Conservation (phyloP, 495 filamentous ascomycete species). For the Penicillium desertorum region DNA sequence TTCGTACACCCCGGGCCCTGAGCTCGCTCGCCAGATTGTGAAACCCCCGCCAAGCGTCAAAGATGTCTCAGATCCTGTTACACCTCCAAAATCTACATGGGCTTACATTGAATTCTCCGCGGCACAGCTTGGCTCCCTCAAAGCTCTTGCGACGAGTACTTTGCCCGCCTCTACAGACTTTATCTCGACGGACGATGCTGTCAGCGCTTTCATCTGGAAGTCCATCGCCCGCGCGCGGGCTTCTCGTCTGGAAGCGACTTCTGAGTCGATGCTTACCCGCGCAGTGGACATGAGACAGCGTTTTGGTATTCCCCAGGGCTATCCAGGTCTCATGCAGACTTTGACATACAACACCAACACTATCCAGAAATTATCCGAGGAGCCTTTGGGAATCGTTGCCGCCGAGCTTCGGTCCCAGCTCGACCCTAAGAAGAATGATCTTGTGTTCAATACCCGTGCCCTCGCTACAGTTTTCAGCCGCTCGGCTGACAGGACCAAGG, state of each 20-base stretch:
- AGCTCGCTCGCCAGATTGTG: conserved; percentile 36
- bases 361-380: conserved; percentile 30
- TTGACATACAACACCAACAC: conserved; percentile 38
- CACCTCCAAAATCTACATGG: conserved; percentile 38
- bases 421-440: conserved; percentile 35
- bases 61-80: conserved; percentile 10
- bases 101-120: conserved; percentile 41
- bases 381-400: conserved; percentile 41
- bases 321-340: conserved; percentile 48
- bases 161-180: conserved; percentile 20
- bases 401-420: conserved; percentile 46
- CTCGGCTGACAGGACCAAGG: conserved; percentile 30
- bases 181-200: conserved; percentile 55
- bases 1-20: conserved; percentile 29
- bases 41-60: conserved; percentile 15
- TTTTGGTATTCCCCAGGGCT: conserved; percentile 42
- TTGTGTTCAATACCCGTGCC: conserved; percentile 39
- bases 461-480: conserved; percentile 43
- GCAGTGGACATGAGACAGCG: conserved; percentile 52
- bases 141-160: conserved; percentile 36
- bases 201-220: conserved; percentile 56
- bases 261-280: conserved; percentile 42
- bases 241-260: conserved; percentile 33
- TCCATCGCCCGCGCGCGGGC: conserved; percentile 46
- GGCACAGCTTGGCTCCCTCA: conserved; percentile 39